These are phyloP conservation scores for Fusarium coicis DNA, from an alignment of 2,329 filamentous ascomycete genomes.

Conservation along the genomic window DNA sequence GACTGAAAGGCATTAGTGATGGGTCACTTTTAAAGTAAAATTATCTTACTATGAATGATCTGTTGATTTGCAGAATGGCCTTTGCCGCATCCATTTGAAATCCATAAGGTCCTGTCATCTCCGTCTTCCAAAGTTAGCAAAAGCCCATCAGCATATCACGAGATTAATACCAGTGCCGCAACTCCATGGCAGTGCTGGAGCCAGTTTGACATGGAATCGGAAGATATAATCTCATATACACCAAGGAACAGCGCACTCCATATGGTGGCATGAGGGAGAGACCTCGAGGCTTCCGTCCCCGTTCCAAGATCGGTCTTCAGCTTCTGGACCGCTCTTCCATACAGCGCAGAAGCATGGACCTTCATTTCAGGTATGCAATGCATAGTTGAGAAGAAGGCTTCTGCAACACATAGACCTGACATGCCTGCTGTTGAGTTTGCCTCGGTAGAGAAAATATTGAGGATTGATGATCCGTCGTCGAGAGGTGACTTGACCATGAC, in stretches of 20 bases:
- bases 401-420: neutral
- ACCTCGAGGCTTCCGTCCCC: neutral
- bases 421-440: neutral
- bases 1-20: neutral
- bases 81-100: neutral
- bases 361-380: neutral
- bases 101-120: neutral
- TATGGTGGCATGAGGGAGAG: neutral
- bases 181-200: neutral
- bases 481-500: neutral
- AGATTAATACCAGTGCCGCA: neutral
- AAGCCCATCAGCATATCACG: rapidly evolving
- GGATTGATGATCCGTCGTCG: neutral
- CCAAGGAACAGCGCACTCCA: constrained; percentile 2
- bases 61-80: neutral
- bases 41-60: neutral
- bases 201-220: neutral
- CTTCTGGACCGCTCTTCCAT: neutral
- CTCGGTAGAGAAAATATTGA: neutral
- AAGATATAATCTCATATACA: constrained; percentile 1
- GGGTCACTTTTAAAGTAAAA: rapidly evolving
- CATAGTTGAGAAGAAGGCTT: neutral
- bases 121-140: neutral
- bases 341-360: neutral
- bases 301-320: neutral